Conservation (phyloP, 2,329 filamentous ascomycete species). For the Hyphodiscus sp. region DNA sequence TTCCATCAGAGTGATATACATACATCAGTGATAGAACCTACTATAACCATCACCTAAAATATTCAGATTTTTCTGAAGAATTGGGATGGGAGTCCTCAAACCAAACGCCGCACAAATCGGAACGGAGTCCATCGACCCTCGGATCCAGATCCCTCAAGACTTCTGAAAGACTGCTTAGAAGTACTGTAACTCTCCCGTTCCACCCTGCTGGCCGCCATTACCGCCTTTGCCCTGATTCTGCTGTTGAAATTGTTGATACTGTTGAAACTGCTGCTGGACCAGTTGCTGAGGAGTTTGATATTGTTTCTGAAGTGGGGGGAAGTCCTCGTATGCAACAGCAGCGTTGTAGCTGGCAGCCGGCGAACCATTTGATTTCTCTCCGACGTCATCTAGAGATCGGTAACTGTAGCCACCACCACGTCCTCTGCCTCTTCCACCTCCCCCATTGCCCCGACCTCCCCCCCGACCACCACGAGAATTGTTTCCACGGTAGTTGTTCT, state of each 20-base stretch:
- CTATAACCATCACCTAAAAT: background rate
- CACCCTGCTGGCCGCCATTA: slow-evolving; percentile 10
- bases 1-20: background rate
- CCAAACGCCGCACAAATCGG: too few relatives aligned
- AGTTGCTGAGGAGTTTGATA: slow-evolving; percentile 30
- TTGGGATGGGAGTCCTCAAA: too few relatives aligned
- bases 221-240: slow-evolving; percentile 19
- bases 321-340: slow-evolving; percentile 30
- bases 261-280: slow-evolving; percentile 28
- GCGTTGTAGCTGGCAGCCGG: slow-evolving; percentile 27
- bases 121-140: background rate
- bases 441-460: slow-evolving; percentile 25
- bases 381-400: slow-evolving; percentile 61
- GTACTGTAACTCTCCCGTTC: slow-evolving; percentile 27
- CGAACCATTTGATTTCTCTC: slow-evolving; percentile 37
- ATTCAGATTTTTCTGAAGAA: background rate
- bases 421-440: slow-evolving; percentile 34
- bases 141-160: background rate
- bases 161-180: slow-evolving; percentile 10
- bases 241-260: slow-evolving; percentile 27
- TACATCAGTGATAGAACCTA: background rate
- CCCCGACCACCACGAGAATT: slow-evolving; percentile 11
- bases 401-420: slow-evolving; percentile 49
- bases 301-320: slow-evolving; percentile 29
- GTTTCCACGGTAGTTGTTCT: slow-evolving; percentile 31